These are phyloP conservation scores for Hypomontagnella submonticulosa DNA, from an alignment of 495 filamentous ascomycete genomes.

Conservation along the genomic window DNA sequence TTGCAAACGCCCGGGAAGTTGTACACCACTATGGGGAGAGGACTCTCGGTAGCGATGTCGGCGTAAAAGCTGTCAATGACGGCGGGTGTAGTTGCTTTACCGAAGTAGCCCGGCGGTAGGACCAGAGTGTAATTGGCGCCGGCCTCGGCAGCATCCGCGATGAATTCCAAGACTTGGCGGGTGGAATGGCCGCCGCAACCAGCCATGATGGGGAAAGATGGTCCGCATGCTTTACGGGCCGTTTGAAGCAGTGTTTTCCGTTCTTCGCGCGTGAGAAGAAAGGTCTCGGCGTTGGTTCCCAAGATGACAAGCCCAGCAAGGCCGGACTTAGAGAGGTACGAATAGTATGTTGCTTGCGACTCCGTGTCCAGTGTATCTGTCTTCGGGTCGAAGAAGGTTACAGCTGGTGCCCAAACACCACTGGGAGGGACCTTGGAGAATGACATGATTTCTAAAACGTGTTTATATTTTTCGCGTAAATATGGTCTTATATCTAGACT, in stretches of 20 bases:
- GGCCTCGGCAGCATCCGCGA: slow-evolving; percentile 65
- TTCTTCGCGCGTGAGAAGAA: slow-evolving; percentile 71
- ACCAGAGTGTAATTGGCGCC: slow-evolving; percentile 71
- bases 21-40: slow-evolving; percentile 72
- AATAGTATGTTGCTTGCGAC: slow-evolving; percentile 63
- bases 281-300: slow-evolving; percentile 74
- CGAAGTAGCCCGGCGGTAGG: slow-evolving; percentile 73
- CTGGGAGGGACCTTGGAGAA: slow-evolving; percentile 50
- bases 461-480: background rate
- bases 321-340: slow-evolving; percentile 64
- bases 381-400: slow-evolving; percentile 65
- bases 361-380: slow-evolving; percentile 63
- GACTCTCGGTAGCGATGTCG: slow-evolving; percentile 62
- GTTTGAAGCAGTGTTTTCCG: slow-evolving; percentile 61
- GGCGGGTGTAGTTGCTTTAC: slow-evolving; percentile 64
- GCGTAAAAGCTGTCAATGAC: slow-evolving; percentile 71
- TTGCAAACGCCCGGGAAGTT: slow-evolving; percentile 81
- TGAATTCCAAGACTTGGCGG: slow-evolving; percentile 68
- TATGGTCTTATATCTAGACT: background rate
- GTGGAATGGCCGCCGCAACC: slow-evolving; percentile 73
- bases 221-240: slow-evolving; percentile 64
- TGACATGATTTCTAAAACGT: slow-evolving; percentile 30
- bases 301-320: slow-evolving; percentile 69
- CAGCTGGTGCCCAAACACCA: slow-evolving; percentile 58
- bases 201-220: slow-evolving; percentile 68